A percentile compares a stretch with the other conserved stretches of the same genome.
These are phyloP conservation scores for Auriscalpium vulgare DNA, from an alignment of 768 basidiomycete species.

Conservation along the genomic window DNA sequence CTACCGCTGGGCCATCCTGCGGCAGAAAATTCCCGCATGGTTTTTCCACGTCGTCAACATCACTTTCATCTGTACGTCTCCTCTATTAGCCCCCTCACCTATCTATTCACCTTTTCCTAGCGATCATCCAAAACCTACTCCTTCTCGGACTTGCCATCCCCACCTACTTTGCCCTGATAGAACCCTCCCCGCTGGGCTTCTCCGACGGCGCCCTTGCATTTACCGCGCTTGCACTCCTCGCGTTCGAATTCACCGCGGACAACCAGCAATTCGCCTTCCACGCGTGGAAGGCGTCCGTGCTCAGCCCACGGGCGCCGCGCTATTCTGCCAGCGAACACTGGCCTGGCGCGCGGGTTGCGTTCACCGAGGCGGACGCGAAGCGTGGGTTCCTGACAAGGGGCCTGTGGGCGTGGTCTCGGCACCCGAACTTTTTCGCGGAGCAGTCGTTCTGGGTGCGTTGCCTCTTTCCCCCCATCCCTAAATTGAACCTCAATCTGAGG, in stretches of 20 bases:
- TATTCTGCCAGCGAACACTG: conserved; percentile 31
- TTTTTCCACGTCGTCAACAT: conserved; percentile 60
- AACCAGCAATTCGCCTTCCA: conserved; percentile 89
- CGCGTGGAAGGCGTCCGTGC: conserved; percentile 48
- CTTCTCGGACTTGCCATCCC: conserved; percentile 67
- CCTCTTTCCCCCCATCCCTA: neutral
- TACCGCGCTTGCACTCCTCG: conserved; percentile 51
- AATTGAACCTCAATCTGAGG: neutral
- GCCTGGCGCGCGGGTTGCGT: conserved; percentile 56
- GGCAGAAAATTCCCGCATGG: conserved; percentile 45
- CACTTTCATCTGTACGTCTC: conserved; percentile 56
- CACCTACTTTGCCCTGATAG: conserved; percentile 42
- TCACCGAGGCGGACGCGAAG: conserved; percentile 58
- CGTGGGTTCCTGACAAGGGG: conserved; percentile 84
- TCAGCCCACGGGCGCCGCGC: conserved; percentile 25
- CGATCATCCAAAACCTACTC: conserved; percentile 72
- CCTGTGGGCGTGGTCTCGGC: conserved; percentile 79
- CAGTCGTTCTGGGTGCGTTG: conserved; percentile 74
- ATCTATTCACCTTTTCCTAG: conserved; percentile 25
- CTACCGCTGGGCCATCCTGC: conserved; percentile 83
- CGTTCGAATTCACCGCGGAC: conserved; percentile 77
- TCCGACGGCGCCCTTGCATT: conserved; percentile 59
- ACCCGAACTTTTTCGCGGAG: conserved; percentile 92
- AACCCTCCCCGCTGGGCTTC: conserved; percentile 41
- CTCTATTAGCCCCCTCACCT: neutral